These are phyloP conservation scores for Nannochloropsis granulata DNA, from an alignment of 108 stramenopile species.

Conservation along the genomic window DNA sequence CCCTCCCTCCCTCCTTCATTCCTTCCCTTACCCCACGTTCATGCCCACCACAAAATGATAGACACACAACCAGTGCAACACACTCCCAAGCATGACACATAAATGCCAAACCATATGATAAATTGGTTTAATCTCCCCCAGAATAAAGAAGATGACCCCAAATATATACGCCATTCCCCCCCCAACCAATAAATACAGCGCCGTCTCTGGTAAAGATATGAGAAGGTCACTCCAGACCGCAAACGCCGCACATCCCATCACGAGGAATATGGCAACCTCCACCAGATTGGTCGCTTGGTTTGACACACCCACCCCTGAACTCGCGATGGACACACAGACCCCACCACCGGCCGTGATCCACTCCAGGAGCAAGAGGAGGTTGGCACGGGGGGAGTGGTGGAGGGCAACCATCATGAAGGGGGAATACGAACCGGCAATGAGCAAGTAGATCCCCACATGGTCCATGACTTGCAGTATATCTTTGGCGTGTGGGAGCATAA, in stretches of 20 bases:
- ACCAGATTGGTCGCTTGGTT: neutral
- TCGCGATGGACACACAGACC: slow-evolving; percentile 10
- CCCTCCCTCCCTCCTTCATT: too few relatives aligned
- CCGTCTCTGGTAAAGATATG: neutral
- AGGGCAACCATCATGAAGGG: slow-evolving; percentile 69
- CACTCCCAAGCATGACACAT: slow-evolving; percentile 39
- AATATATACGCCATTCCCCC: slow-evolving; percentile 37
- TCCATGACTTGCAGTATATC: slow-evolving; percentile 45
- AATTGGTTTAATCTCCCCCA: slow-evolving; percentile 33
- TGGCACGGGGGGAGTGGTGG: slow-evolving; percentile 46
- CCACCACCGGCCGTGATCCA: slow-evolving; percentile 55
- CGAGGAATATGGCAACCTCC: slow-evolving; percentile 29
- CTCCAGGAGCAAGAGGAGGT: slow-evolving; percentile 51
- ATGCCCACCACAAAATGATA: slow-evolving; percentile 35
- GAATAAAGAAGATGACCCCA: slow-evolving; percentile 39
- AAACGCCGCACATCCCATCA: slow-evolving; percentile 36
- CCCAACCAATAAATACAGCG: slow-evolving; percentile 2
- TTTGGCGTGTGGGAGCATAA: slow-evolving; percentile 42
- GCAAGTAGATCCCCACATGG: slow-evolving; percentile 82
- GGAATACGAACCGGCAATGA: slow-evolving; percentile 90
- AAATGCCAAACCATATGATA: slow-evolving; percentile 44
- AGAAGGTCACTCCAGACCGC: slow-evolving; percentile 22
- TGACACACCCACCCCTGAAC: neutral
- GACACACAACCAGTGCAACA: slow-evolving; percentile 41
- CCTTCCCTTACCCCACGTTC: neutral